These are phyloP conservation scores for Boletus patriciae DNA, from an alignment of 768 basidiomycete genomes.

Conservation along the genomic window DNA sequence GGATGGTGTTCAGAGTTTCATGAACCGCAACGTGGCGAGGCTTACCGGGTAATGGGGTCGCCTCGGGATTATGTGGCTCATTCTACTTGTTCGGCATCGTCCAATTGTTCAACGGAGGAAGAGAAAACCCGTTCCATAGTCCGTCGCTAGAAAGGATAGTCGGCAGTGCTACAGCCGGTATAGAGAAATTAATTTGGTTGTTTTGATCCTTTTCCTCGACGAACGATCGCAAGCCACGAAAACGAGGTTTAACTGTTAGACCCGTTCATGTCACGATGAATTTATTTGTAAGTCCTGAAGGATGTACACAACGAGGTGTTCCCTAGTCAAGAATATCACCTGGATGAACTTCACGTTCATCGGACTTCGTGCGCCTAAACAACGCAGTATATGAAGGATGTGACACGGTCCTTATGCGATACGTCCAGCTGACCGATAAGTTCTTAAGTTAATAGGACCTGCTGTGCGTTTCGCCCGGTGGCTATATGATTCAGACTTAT, in stretches of 20 bases:
- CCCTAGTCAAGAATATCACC: conserved; percentile 7
- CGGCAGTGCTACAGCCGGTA: conserved; percentile 19
- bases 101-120: conserved; percentile 6
- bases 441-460: conserved; percentile 11
- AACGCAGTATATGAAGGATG: conserved; percentile 21
- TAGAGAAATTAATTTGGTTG: conserved; percentile 9
- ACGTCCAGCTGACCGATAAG: conserved; percentile 20
- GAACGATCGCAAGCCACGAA: conserved; percentile 2
- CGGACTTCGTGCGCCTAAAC: conserved; percentile 24
- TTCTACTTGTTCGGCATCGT: conserved; percentile 20
- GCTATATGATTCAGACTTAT: conserved; percentile 22
- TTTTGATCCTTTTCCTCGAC: conserved; percentile 16
- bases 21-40: conserved; percentile 51
- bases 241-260: neutral
- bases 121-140: conserved; percentile 7
- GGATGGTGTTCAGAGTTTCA: conserved; percentile 42
- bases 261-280: conserved; percentile 9
- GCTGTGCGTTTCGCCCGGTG: conserved; percentile 17
- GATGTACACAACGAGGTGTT: conserved; percentile 11
- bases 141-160: conserved; percentile 5
- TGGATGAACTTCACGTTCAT: conserved; percentile 7
- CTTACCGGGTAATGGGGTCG: conserved; percentile 47
- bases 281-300: neutral
- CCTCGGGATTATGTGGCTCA: conserved; percentile 29
- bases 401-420: conserved; percentile 21